A percentile compares a stretch with the other conserved stretches of the same genome.
Conservation (phyloP, 495 filamentous ascomycete species). For the Neurospora sp. region DNA sequence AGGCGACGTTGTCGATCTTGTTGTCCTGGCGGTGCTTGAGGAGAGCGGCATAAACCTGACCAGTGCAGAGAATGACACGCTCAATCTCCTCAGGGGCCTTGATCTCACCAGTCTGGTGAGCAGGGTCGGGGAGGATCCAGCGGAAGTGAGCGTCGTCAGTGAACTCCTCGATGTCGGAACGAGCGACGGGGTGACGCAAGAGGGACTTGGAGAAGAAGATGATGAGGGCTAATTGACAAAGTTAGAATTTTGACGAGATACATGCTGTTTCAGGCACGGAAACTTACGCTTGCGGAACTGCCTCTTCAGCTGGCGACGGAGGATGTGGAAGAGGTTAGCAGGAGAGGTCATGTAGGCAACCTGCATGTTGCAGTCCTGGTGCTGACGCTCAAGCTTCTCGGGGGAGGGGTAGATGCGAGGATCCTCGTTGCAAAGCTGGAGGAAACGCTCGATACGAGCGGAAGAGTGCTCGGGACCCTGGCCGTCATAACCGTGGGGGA, state of each 20-base stretch:
- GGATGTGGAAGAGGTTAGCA: slow-evolving; percentile 90
- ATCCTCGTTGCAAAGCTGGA: slow-evolving; percentile 97
- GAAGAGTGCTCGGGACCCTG: slow-evolving; percentile 98
- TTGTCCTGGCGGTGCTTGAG: slow-evolving; percentile 82
- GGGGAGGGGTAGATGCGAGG: slow-evolving; percentile 77
- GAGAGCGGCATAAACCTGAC: slow-evolving; percentile 86
- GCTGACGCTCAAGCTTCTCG: slow-evolving; percentile 90
- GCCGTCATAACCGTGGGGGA: slow-evolving; percentile 96
- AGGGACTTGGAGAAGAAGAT: slow-evolving; percentile 97
- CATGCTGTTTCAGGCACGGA: background rate
- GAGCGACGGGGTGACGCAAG: slow-evolving; percentile 82
- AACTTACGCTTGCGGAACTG: slow-evolving; percentile 97
- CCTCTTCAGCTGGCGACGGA: slow-evolving; percentile 94
- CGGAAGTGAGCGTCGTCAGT: slow-evolving; percentile 84
- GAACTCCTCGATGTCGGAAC: slow-evolving; percentile 83
- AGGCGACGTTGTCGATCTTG: slow-evolving; percentile 75
- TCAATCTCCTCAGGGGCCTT: slow-evolving; percentile 79
- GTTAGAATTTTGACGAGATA: slow-evolving; percentile 26
- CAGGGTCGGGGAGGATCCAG: slow-evolving; percentile 87
- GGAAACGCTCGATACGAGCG: slow-evolving; percentile 90
- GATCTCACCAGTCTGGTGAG: slow-evolving; percentile 60
- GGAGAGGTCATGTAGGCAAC: slow-evolving; percentile 89
- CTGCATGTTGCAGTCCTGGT: slow-evolving; percentile 99
- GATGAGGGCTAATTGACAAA: slow-evolving; percentile 55
- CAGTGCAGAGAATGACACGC: slow-evolving; percentile 87